These are phyloP conservation scores for Quillaja saponaria DNA, from an alignment of 306 rosid genomes.

Conservation along the genomic window DNA sequence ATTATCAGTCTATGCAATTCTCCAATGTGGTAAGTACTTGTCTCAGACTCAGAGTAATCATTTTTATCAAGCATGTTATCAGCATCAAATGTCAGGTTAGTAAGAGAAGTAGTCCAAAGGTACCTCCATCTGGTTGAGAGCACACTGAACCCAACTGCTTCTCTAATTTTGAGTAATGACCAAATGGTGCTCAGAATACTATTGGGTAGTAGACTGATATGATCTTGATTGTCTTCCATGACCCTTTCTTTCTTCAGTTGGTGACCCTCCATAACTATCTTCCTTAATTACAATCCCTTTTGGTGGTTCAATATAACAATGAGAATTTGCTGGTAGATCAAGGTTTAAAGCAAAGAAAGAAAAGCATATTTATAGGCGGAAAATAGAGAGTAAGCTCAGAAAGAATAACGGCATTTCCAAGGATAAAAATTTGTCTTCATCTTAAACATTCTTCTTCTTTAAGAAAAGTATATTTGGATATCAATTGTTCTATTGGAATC, in stretches of 20 bases:
- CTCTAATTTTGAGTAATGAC: conserved; percentile 23
- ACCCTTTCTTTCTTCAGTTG: conserved; percentile 12
- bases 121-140: conserved; percentile 32
- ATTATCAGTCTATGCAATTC: background rate
- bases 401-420: too few species aligned
- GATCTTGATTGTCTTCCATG: conserved; percentile 19
- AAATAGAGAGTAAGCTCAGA: too few species aligned
- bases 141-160: conserved; percentile 35
- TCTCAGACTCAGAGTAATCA: background rate
- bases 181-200: conserved; percentile 23
- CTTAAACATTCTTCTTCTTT: too few species aligned
- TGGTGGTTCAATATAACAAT: too few species aligned
- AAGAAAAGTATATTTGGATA: too few species aligned
- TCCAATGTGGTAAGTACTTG: background rate
- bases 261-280: too few species aligned
- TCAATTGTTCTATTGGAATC: too few species aligned
- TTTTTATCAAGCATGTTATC: conserved; percentile 23
- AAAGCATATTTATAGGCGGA: too few species aligned
- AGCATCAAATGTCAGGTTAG: conserved; percentile 28
- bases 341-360: too few species aligned
- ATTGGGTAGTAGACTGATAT: conserved; percentile 29
- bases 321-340: too few species aligned
- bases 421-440: too few species aligned
- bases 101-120: conserved; percentile 15
- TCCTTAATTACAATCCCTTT: too few species aligned